Conservation (phyloP, 1,284 basidiomycete genomes). For the Ustilago tritici region DNA sequence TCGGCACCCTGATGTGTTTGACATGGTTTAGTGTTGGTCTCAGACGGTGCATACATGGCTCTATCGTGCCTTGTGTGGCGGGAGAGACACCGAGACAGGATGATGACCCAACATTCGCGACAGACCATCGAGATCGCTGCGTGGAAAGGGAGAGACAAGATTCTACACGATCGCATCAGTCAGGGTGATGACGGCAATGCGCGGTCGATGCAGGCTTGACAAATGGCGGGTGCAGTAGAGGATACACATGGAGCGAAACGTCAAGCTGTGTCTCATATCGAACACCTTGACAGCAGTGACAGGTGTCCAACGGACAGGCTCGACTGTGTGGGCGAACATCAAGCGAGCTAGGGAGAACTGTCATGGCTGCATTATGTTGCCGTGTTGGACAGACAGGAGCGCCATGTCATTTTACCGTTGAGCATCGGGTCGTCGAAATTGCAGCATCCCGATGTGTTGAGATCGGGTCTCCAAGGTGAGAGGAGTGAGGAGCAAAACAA, state of each 20-base stretch:
- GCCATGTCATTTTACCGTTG: conserved; percentile 26
- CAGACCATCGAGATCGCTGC: background rate
- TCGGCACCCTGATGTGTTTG: background rate
- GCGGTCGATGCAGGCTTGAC: conserved; percentile 4
- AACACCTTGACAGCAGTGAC: background rate
- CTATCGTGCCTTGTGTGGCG: background rate
- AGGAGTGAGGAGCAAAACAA: too few relatives aligned
- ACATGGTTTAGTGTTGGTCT: background rate
- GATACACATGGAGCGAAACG: background rate
- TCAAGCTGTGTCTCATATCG: background rate
- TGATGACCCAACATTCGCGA: background rate
- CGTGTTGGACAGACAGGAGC: conserved; percentile 26
- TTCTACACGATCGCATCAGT: background rate
- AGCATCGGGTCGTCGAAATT: background rate
- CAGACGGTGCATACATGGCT: background rate
- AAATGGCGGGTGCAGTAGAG: conserved; percentile 2
- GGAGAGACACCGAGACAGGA: background rate
- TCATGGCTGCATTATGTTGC: background rate
- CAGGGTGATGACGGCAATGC: conserved; percentile 1
- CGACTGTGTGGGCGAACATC: background rate
- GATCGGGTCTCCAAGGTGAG: background rate
- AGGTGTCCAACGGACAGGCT: conserved; percentile 21
- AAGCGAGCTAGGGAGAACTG: conserved; percentile 12
- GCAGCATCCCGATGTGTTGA: background rate
- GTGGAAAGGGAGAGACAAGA: background rate